Percentiles rank a stretch among this genome's conserved stretches.
These are phyloP conservation scores for Bipolaris oryzae DNA, from an alignment of 2,329 filamentous ascomycete genomes.

Conservation along the genomic window DNA sequence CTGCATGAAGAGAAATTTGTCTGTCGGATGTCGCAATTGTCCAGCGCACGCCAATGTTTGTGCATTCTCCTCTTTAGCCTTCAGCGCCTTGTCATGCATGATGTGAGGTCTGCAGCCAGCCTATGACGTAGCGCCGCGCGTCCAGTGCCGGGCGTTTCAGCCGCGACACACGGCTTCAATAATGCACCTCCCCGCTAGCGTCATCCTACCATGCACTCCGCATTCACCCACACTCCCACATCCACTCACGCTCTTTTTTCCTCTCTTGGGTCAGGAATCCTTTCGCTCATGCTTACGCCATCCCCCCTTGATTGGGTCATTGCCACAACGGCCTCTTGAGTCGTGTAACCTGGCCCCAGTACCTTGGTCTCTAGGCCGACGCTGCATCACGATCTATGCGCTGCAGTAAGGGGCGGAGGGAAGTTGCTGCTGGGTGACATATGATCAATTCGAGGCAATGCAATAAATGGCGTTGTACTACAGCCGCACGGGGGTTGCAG, in stretches of 20 bases:
- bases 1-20: background rate
- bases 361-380: too few species aligned
- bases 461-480: too few species aligned
- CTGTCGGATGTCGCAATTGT: background rate
- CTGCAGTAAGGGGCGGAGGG: too few species aligned
- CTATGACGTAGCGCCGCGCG: constrained; percentile 11
- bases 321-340: too few species aligned
- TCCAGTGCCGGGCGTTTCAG: background rate
- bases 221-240: background rate
- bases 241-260: background rate
- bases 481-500: too few species aligned
- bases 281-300: background rate
- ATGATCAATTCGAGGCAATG: too few species aligned
- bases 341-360: too few species aligned
- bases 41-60: background rate
- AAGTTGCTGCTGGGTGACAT: too few species aligned
- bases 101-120: constrained; percentile 1
- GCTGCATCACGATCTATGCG: too few species aligned
- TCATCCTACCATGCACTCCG: background rate
- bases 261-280: background rate
- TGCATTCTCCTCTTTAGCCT: background rate
- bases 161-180: constrained; percentile 2
- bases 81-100: background rate
- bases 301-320: too few species aligned
- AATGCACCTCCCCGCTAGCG: constrained; percentile 1